Conservation (phyloP, 768 basidiomycete genomes). For the Boletales sp. region DNA sequence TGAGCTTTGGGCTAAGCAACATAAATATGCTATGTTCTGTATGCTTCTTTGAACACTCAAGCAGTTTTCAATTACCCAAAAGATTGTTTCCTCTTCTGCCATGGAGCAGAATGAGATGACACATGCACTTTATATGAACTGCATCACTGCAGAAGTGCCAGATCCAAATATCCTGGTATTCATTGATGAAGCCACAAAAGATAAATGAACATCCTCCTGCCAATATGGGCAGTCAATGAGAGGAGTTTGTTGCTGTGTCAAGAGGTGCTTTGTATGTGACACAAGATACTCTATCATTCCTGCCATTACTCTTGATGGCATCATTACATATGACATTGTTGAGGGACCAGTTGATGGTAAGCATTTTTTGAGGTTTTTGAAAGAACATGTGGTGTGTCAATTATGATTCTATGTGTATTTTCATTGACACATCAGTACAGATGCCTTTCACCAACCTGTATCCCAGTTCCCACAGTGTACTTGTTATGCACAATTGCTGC, state of each 20-base stretch:
- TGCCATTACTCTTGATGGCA: slow-evolving; percentile 14
- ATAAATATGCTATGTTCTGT: not conserved
- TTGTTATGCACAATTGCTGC: slow-evolving; percentile 23
- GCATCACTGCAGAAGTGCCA: slow-evolving; percentile 9
- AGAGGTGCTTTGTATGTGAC: slow-evolving; percentile 10
- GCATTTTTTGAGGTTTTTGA: slow-evolving; percentile 5
- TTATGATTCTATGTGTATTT: not conserved
- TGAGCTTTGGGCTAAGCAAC: not conserved
- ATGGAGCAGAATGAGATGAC: slow-evolving; percentile 10
- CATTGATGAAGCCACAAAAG: slow-evolving; percentile 15
- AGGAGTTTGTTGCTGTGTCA: slow-evolving; percentile 1
- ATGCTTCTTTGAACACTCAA: slow-evolving; percentile 3
- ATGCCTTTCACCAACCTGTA: not conserved
- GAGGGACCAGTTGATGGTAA: slow-evolving; percentile 9
- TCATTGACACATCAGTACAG: not conserved
- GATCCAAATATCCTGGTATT: slow-evolving; percentile 21
- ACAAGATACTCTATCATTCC: slow-evolving; percentile 12
- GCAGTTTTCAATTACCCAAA: slow-evolving; percentile 7
- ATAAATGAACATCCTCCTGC: slow-evolving; percentile 1
- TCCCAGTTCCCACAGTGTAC: not conserved
- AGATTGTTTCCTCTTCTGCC: slow-evolving; percentile 11
- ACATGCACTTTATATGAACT: slow-evolving; percentile 9
- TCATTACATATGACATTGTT: slow-evolving; percentile 17
- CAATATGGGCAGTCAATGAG: not conserved
- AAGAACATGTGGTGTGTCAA: slow-evolving; percentile 5